phyloP scores from a whole-genome alignment of 140 eudicot species.

The Senecio squalidus region DNA sequence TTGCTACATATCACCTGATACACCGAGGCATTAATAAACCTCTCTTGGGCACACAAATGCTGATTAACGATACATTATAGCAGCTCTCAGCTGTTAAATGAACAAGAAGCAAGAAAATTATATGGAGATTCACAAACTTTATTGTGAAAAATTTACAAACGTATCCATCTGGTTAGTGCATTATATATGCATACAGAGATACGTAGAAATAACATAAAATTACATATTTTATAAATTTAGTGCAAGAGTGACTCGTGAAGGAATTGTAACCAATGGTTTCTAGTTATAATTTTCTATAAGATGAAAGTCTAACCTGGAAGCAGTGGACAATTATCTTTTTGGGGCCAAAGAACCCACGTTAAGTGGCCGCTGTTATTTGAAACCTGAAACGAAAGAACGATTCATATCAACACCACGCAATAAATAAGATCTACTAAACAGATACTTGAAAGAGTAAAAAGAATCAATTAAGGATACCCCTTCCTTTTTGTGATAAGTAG shows the following conservation, averaged over 20 bases:
- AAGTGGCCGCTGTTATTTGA: neutral
- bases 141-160: neutral
- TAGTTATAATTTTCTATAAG: too few relatives aligned
- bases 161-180: conserved; percentile 10
- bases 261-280: neutral
- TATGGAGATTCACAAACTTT: neutral
- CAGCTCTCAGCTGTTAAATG: conserved; percentile 31
- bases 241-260: neutral
- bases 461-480: conserved; percentile 7
- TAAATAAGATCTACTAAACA: neutral
- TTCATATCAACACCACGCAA: conserved; percentile 10
- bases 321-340: conserved; percentile 8
- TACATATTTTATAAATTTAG: neutral
- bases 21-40: conserved; percentile 23
- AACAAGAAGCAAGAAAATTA: neutral
- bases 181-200: neutral
- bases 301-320: conserved; percentile 16
- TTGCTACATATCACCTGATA: conserved; percentile 37
- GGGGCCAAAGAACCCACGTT: conserved; percentile 10
- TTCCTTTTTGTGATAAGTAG: conserved; percentile 9
- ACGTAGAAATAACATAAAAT: neutral
- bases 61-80: conserved; percentile 23
- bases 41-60: conserved; percentile 26
- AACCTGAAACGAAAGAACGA: conserved; percentile 13
- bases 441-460: neutral